These are phyloP conservation scores for Striga asiatica DNA, from an alignment of 257 asterid species.

Conservation along the genomic window DNA sequence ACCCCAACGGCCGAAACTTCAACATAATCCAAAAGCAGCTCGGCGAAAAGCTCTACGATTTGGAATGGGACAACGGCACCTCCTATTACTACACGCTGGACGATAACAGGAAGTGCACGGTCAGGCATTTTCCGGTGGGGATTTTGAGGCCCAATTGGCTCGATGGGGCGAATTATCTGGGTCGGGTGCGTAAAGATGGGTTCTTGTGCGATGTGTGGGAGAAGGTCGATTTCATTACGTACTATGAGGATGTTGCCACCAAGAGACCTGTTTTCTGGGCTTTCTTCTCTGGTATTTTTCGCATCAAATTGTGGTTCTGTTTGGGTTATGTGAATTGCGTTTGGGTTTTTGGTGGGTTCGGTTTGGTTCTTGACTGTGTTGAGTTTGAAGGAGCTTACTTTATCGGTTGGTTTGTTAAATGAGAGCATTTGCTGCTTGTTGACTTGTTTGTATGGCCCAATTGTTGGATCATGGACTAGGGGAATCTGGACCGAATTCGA, in stretches of 20 bases:
- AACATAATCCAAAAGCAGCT: constrained; percentile 60
- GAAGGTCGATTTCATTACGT: constrained; percentile 54
- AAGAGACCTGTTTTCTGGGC: constrained; percentile 62
- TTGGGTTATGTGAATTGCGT: neutral
- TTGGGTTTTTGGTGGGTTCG: neutral
- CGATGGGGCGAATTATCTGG: constrained; percentile 42
- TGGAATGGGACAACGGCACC: constrained; percentile 76
- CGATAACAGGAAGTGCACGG: constrained; percentile 28
- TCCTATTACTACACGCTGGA: constrained; percentile 52
- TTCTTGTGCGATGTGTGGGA: constrained; percentile 75
- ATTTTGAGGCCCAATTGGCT: constrained; percentile 63
- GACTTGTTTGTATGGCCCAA: too few relatives aligned
- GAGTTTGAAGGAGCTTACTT: too few relatives aligned
- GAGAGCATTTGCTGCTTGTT: too few relatives aligned
- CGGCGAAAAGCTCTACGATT: constrained; percentile 36
- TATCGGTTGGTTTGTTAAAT: too few relatives aligned
- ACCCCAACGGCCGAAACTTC: constrained; percentile 58
- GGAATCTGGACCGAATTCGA: too few relatives aligned
- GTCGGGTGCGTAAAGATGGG: constrained; percentile 47
- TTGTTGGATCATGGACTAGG: too few relatives aligned
- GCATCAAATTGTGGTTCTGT: neutral
- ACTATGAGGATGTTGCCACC: constrained; percentile 61
- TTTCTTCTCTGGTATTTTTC: constrained; percentile 34
- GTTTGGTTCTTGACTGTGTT: too few relatives aligned
- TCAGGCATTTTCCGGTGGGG: constrained; percentile 37